Base-by-base conservation (phyloP, 805 yeast genomes). In the Lipomyces starkeyi region DNA sequence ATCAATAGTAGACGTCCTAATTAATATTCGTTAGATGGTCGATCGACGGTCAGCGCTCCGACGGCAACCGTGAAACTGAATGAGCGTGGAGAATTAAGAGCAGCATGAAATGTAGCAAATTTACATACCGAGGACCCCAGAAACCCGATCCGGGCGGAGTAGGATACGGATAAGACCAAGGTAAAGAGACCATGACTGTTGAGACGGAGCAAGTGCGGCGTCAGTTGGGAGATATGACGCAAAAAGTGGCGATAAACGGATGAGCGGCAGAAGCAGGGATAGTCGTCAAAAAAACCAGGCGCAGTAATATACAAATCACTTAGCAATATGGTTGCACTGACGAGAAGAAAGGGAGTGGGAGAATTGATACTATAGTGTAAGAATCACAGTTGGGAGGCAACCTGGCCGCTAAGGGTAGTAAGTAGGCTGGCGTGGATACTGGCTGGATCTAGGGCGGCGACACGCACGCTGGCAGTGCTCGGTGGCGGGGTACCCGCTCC, bases 1-100 rank as follows among this genome's bases (percentile, higher is more conserved):
- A 76, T 94, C 99, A 52, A 95, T 95, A n/a, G 98, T 93, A 52
- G 97, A 86, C 0, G 98, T 93, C 2, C 81, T 75, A 35, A 13
- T 32, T 22, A 59, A 29, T 11, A 20, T 3, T 29, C 25, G 34
- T 53, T 22, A 53, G 56, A 54, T 22, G 22, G n/a, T 25, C n/a
- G 27, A 20, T 53, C 56, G 56, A 17, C 32, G 17, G 56, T 8
- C n/a, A 53, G 7, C 9, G 25, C 49, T n/a, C 22, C 20, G 25
- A 43, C 49, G 11, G 49, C 20, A 17, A 43, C 22, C 49, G 22
- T 25, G 22, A 43, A n/a, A 43, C 9, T 0, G 49, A 17, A 8
- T 43, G 9, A 3, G 53, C 20, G 22, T 14, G 32, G 57, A 55
- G 35, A 43, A 25, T 34, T 17, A 14, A 29, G 34, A 7, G 13